phyloP scores from a whole-genome alignment of 2,329 filamentous ascomycete genomes.

The Gnomoniopsis smithogilvyi region DNA sequence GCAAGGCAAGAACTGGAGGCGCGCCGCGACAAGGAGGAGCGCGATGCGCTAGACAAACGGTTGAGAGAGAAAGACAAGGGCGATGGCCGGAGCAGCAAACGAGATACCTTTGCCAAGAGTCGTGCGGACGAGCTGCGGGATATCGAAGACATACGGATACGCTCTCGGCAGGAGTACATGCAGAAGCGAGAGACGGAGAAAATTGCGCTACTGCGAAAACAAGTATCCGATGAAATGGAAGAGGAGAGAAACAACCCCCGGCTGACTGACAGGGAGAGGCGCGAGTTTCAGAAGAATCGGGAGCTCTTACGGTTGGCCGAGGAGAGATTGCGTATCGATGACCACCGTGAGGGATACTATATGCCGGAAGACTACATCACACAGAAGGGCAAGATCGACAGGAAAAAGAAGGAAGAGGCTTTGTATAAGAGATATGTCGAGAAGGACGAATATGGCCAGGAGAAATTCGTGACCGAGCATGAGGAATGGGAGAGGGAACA shows the following conservation, averaged over 20 bases:
- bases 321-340: slow-evolving; percentile 82
- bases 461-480: slow-evolving; percentile 87
- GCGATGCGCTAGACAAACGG: slow-evolving; percentile 76
- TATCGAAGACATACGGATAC: slow-evolving; percentile 70
- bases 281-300: slow-evolving; percentile 84
- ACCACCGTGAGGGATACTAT: slow-evolving; percentile 86
- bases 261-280: slow-evolving; percentile 75
- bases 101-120: slow-evolving; percentile 54
- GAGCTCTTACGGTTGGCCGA: slow-evolving; percentile 80
- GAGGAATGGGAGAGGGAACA: slow-evolving; percentile 97
- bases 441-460: slow-evolving; percentile 79
- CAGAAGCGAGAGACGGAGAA: slow-evolving; percentile 89
- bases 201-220: slow-evolving; percentile 79
- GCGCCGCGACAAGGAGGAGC: slow-evolving; percentile 67
- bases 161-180: slow-evolving; percentile 88
- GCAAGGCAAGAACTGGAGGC: slow-evolving; percentile 55
- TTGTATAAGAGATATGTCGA: slow-evolving; percentile 91
- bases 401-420: slow-evolving; percentile 82
- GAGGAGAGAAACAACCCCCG: slow-evolving; percentile 74
- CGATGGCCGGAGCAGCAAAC: slow-evolving; percentile 58
- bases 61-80: slow-evolving; percentile 69
- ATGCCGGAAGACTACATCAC: slow-evolving; percentile 96
- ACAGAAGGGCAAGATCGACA: slow-evolving; percentile 85
- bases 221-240: slow-evolving; percentile 83
- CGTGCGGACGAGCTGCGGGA: slow-evolving; percentile 66